Base-by-base conservation (phyloP, 441 rosid genomes). In the Corymbia citriodora region DNA sequence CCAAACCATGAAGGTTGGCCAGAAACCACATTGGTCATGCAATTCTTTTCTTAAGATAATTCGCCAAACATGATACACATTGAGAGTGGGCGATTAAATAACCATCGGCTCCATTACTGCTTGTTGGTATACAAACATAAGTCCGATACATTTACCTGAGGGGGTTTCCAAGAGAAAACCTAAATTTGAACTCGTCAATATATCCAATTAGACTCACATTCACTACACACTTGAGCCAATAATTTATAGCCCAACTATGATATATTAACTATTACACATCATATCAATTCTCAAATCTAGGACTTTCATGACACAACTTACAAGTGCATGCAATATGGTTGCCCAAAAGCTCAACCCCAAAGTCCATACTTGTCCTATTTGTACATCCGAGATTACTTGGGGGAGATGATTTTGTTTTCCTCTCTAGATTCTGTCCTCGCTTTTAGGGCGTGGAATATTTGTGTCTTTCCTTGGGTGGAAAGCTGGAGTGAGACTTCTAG, bases 61-160 rank as follows among this genome's bases (percentile, higher is more conserved):
- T 63, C 7, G 4, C 33, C 70, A 63, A 63, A 63, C 33, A 63
- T 0, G 2, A 63, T 29, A 29, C 18, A 14, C 33, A 63, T 13
- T 14, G 33, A 29, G 0, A 63, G 9, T 29, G n/a, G 70, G 33
- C 33, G 33, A 63, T 29, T 29, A 63, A 29, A 13, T 29, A 63
- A 63, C 33, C 9, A 63, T 29, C 8, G 0, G 9, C 33, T 59
- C n/a, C 7, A 0, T 10, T 13, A 63, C 18, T 7, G 1, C 3
- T 13, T 63, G n/a, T 29, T 29, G 70, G 33, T 63, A 14, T 63
- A 33, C 9, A 63, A 63, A 9, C 9, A 7, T 7, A 63, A 63
- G 14, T 14, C 7, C 3, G 17, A 63, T 63, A 63, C 33, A 31
- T 13, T 63, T 31, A 13, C 4, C 0, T 6, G 2, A 63, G 9